phyloP scores from a whole-genome alignment of 768 basidiomycete species.

The Artomyces pyxidatus region DNA sequence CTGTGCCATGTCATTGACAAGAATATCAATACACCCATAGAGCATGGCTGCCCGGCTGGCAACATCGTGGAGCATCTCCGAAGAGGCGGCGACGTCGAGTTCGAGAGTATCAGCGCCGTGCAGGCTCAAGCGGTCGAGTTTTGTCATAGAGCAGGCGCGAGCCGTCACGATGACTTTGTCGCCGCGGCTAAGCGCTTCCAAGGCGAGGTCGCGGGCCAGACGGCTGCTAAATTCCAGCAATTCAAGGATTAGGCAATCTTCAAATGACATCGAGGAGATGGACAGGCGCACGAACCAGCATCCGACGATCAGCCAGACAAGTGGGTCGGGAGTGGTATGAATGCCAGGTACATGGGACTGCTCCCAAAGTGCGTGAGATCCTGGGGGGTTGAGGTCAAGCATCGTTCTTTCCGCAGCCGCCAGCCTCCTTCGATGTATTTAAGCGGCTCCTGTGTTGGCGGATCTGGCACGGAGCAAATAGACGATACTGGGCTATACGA shows the following conservation, averaged over 20 bases:
- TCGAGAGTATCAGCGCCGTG: neutral
- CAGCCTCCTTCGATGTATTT: too few species aligned
- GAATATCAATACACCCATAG: neutral
- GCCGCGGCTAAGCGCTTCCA: neutral
- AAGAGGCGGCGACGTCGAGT: neutral
- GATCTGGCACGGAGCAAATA: too few species aligned
- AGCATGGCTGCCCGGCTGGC: neutral
- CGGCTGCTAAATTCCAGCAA: neutral
- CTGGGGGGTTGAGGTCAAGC: too few species aligned
- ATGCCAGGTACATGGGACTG: neutral
- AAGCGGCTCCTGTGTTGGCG: too few species aligned
- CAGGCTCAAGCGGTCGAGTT: neutral
- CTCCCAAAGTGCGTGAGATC: too few species aligned
- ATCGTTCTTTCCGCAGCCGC: too few species aligned
- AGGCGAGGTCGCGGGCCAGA: neutral
- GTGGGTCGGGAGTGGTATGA: neutral
- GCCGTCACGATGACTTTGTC: neutral
- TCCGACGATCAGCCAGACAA: neutral
- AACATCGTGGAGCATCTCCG: neutral
- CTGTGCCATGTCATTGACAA: neutral
- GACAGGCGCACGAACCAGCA: neutral
- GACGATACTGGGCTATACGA: too few species aligned
- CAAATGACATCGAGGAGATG: neutral
- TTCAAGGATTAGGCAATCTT: neutral
- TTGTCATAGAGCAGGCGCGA: neutral